Evolutionary conservation across 768 basidiomycete genomes (phyloP).

Genomic region (Tylopilus intermedius): DNA sequence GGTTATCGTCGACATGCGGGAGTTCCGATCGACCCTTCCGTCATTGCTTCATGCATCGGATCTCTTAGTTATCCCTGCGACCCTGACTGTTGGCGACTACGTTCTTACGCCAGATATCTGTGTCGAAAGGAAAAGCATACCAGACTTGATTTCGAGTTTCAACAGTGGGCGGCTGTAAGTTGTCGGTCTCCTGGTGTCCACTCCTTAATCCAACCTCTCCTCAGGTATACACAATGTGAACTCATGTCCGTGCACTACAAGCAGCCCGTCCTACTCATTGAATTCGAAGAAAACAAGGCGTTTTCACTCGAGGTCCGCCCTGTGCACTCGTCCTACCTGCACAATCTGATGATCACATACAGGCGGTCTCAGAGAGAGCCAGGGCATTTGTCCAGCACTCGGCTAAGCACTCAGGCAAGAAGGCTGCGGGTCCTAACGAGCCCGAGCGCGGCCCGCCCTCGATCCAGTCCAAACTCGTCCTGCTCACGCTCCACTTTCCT

Average conservation of each 20-base stretch:
- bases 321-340: not conserved
- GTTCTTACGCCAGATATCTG: slow-evolving; percentile 93
- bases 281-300: slow-evolving; percentile 96
- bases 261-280: slow-evolving; percentile 86
- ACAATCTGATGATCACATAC: not conserved
- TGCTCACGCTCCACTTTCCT: slow-evolving; percentile 87
- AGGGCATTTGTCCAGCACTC: slow-evolving; percentile 66
- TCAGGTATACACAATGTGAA: slow-evolving; percentile 90
- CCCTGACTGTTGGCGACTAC: slow-evolving; percentile 93
- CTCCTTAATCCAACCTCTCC: slow-evolving; percentile 1
- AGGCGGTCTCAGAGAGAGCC: slow-evolving; percentile 56
- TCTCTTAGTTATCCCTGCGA: slow-evolving; percentile 81
- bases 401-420: slow-evolving; percentile 52
- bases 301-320: slow-evolving; percentile 80
- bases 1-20: slow-evolving; percentile 96
- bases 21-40: slow-evolving; percentile 90
- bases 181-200: not conserved
- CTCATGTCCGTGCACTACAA: slow-evolving; percentile 96
- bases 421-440: slow-evolving; percentile 19
- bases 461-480: slow-evolving; percentile 88
- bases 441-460: slow-evolving; percentile 40
- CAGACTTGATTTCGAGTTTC: slow-evolving; percentile 91
- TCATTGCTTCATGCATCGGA: slow-evolving; percentile 82
- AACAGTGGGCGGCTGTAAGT: slow-evolving; percentile 89
- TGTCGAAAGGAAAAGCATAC: slow-evolving; percentile 91